Conservation (phyloP, 1,284 basidiomycete genomes). For the Pseudozyma tsukubaensis region DNA sequence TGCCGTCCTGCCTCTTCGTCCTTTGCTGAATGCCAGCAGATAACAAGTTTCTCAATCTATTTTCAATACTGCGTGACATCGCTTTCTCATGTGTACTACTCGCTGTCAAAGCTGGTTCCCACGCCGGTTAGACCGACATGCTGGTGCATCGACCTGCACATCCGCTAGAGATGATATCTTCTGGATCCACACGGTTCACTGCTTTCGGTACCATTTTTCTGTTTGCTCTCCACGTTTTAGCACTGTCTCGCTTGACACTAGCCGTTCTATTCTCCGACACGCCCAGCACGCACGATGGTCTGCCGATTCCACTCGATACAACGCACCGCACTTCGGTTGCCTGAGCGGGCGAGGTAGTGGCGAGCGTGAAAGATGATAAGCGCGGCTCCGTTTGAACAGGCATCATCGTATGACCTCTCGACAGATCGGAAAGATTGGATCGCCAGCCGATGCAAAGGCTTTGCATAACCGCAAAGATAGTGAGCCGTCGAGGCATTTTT, state of each 20-base stretch:
- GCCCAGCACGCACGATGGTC: background rate
- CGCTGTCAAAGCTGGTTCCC: too few relatives aligned
- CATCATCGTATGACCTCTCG: background rate
- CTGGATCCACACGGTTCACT: background rate
- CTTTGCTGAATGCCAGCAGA: background rate
- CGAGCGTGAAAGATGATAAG: slow-evolving; percentile 11
- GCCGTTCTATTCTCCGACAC: slow-evolving; percentile 10
- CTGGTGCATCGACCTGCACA: background rate
- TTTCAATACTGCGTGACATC: too few relatives aligned
- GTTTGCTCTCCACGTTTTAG: slow-evolving; percentile 8
- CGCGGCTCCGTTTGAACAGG: slow-evolving; percentile 3
- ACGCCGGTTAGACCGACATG: background rate
- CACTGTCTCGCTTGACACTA: slow-evolving; percentile 3
- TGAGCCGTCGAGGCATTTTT: too few relatives aligned
- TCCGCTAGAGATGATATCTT: background rate
- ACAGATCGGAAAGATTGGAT: background rate
- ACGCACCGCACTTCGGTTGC: background rate
- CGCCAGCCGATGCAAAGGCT: background rate
- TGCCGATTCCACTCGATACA: background rate
- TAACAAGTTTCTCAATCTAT: too few relatives aligned
- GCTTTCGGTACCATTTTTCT: background rate
- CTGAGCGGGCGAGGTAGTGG: background rate
- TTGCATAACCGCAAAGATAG: background rate
- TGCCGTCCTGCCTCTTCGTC: background rate
- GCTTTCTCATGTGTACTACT: too few relatives aligned